Percentiles rank a stretch among this genome's conserved stretches.
Conservation (phyloP, 805 yeast species). For the Saccharomyces paradoxus region DNA sequence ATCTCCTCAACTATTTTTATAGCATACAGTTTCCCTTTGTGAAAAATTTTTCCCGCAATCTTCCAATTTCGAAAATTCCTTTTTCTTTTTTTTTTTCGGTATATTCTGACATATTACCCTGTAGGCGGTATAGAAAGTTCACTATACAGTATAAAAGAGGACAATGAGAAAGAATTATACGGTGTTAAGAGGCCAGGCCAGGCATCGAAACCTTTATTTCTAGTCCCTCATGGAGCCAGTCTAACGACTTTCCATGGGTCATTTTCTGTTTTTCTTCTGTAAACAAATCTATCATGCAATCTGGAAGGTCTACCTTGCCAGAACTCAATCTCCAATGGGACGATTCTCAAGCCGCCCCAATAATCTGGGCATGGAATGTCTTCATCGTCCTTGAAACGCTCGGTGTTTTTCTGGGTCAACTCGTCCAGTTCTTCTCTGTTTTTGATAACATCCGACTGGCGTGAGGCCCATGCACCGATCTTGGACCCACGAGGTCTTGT, state of each 20-base stretch:
- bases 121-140: neutral
- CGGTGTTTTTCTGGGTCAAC: conserved; percentile 39
- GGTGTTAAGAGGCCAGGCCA: neutral
- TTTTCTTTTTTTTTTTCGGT: neutral
- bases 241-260: conserved; percentile 58
- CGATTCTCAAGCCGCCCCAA: conserved; percentile 92
- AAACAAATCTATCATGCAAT: conserved; percentile 81
- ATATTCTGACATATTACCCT: neutral
- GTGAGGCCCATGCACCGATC: conserved; percentile 95
- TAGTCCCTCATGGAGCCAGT: conserved; percentile 51
- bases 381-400: conserved; percentile 50
- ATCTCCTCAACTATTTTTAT: conserved; percentile 2
- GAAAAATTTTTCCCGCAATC: conserved; percentile 3
- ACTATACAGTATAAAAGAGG: neutral
- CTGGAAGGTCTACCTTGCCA: conserved; percentile 95
- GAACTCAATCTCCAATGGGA: conserved; percentile 86
- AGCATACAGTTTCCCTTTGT: neutral
- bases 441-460: conserved; percentile 61
- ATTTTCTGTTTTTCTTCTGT: conserved; percentile 45
- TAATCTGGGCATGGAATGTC: conserved; percentile 83
- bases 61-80: neutral
- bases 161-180: neutral
- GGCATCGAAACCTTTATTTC: neutral
- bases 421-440: conserved; percentile 57
- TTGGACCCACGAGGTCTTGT: conserved; percentile 90